Evolutionary conservation across 2,329 filamentous ascomycete genomes (phyloP).

Genomic region (Penicillium sp.): DNA sequence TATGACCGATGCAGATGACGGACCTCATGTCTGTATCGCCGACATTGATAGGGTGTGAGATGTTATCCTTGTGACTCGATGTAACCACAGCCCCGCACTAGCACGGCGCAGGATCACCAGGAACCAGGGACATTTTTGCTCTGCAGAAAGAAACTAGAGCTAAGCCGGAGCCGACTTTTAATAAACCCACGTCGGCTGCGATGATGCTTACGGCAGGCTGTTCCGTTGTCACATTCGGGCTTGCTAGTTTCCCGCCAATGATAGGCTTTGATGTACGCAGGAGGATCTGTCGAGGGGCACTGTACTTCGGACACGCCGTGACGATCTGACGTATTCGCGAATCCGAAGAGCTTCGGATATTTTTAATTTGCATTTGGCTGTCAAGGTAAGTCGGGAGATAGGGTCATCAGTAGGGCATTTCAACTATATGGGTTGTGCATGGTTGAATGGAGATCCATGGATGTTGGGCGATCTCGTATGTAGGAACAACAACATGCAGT

Average conservation of each 20-base stretch:
- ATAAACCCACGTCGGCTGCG: neutral
- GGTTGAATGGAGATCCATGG: no score
- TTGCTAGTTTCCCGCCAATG: constrained; percentile 8
- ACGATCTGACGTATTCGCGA: neutral
- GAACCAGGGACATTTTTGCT: neutral
- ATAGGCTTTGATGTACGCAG: neutral
- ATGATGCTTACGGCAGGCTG: neutral
- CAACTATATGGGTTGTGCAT: no score
- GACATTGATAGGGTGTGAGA: constrained; percentile 8
- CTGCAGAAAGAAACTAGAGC: neutral
- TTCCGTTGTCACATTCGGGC: constrained; percentile 10
- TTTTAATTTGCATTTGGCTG: neutral
- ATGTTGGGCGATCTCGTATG: no score
- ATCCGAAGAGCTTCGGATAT: neutral
- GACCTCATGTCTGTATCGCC: constrained; percentile 4
- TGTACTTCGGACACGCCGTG: neutral
- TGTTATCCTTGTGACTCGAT: constrained; percentile 14
- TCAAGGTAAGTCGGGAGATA: neutral
- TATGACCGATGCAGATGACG: constrained; percentile 6
- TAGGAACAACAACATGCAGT: neutral
- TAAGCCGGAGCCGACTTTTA: neutral
- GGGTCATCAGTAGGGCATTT: no score
- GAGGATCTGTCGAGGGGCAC: neutral
- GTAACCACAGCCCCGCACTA: constrained; percentile 14
- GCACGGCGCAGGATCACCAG: neutral